These are phyloP conservation scores for Geotrichum klebahnii DNA, from an alignment of 1,139 yeast genomes.

Conservation along the genomic window DNA sequence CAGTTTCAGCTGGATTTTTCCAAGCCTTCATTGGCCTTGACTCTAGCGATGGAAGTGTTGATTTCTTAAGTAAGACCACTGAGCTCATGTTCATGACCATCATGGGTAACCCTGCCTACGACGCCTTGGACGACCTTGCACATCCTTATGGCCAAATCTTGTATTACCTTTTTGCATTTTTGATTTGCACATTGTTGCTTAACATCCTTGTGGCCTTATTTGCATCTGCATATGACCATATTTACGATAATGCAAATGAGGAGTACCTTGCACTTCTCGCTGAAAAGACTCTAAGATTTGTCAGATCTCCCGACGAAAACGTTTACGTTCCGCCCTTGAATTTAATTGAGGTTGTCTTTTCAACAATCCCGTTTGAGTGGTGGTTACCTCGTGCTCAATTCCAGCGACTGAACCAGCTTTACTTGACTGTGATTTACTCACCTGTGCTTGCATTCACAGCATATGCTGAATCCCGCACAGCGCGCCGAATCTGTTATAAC, in stretches of 20 bases:
- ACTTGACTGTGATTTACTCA: conserved; percentile 63
- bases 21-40: conserved; percentile 87
- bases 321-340: conserved; percentile 85
- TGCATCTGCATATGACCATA: conserved; percentile 76
- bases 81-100: conserved; percentile 66
- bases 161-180: conserved; percentile 71
- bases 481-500: conserved; percentile 69
- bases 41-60: conserved; percentile 78
- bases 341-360: conserved; percentile 56
- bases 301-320: conserved; percentile 83
- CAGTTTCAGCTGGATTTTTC: conserved; percentile 72
- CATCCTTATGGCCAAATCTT: conserved; percentile 79
- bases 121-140: conserved; percentile 64
- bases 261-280: conserved; percentile 84
- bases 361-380: conserved; percentile 43
- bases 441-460: conserved; percentile 65
- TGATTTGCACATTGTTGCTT: conserved; percentile 54
- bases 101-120: conserved; percentile 69
- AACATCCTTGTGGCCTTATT: conserved; percentile 80
- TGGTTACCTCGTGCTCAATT: conserved; percentile 37
- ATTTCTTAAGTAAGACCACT: conserved; percentile 53
- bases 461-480: conserved; percentile 57
- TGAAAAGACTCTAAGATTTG: conserved; percentile 74
- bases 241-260: conserved; percentile 76
- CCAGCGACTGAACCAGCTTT: conserved; percentile 35